Evolutionary conservation across 495 filamentous ascomycete genomes (phyloP).

Genomic region (Neurospora tetraspora): DNA sequence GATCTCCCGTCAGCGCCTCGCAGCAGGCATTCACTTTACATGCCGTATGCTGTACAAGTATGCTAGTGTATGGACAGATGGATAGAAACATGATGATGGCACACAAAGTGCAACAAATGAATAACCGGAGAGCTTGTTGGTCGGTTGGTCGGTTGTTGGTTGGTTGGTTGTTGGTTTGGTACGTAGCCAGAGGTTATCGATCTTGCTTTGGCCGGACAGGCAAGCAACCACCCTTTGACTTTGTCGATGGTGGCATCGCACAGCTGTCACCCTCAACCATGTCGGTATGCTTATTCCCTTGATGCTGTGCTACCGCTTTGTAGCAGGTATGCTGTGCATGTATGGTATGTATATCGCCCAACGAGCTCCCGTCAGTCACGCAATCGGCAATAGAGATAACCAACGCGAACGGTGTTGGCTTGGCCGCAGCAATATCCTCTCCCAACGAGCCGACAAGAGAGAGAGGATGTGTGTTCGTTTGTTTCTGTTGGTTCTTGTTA

Average conservation of each 20-base stretch:
- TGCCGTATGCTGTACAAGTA: neutral
- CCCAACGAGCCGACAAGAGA: neutral
- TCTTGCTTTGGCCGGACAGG: neutral
- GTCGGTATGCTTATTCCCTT: neutral
- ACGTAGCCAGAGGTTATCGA: neutral
- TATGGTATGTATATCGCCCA: neutral
- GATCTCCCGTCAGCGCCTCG: neutral
- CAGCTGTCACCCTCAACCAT: neutral
- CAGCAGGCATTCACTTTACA: neutral
- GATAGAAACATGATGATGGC: neutral
- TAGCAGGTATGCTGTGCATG: neutral
- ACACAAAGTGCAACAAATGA: neutral
- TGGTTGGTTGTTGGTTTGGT: neutral
- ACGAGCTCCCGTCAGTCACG: neutral
- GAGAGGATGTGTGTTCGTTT: neutral
- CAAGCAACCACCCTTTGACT: too few relatives aligned
- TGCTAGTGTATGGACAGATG: neutral
- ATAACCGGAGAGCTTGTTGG: neutral
- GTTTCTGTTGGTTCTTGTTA: neutral
- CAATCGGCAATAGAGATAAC: neutral
- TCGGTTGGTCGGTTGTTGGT: neutral
- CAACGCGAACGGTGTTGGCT: neutral
- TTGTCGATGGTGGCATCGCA: neutral
- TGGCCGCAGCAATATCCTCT: neutral
- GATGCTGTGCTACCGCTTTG: neutral